Evolutionary conservation across 768 basidiomycete species (phyloP).

Genomic region (Kwoniella shandongensis): DNA sequence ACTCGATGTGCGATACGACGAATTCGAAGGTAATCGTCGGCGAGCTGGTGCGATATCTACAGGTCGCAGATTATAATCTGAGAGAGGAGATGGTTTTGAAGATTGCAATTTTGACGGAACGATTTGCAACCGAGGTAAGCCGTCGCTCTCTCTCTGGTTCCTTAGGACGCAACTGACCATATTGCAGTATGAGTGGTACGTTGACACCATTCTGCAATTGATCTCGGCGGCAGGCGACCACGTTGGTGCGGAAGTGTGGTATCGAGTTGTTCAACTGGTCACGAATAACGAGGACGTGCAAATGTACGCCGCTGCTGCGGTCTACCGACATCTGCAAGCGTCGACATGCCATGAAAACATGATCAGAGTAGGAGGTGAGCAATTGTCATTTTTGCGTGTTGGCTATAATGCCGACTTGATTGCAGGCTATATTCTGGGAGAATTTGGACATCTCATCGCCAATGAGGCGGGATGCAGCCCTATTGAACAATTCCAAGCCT

Average conservation of each 20-base stretch:
- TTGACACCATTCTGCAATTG: constrained; percentile 93
- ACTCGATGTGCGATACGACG: constrained; percentile 98
- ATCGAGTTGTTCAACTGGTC: constrained; percentile 96
- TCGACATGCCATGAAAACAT: constrained; percentile 69
- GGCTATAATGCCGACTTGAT: constrained; percentile 16
- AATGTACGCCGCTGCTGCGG: constrained; percentile 88
- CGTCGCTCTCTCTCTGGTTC: neutral
- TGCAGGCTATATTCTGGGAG: constrained; percentile 89
- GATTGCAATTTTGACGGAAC: constrained; percentile 97
- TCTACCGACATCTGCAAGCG: constrained; percentile 82
- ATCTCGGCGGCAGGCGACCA: constrained; percentile 97
- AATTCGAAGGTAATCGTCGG: constrained; percentile 96
- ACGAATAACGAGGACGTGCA: constrained; percentile 98
- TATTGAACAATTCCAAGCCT: constrained; percentile 84
- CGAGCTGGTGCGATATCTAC: constrained; percentile 87
- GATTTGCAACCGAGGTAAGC: constrained; percentile 75
- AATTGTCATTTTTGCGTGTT: neutral
- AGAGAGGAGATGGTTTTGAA: constrained; percentile 99
- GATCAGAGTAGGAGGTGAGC: constrained; percentile 89
- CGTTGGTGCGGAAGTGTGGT: constrained; percentile 99
- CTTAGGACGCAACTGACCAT: neutral
- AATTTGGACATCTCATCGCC: constrained; percentile 96
- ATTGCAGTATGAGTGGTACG: constrained; percentile 88
- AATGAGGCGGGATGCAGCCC: constrained; percentile 93
- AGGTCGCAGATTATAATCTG: constrained; percentile 93